A percentile compares a stretch with the other conserved stretches of the same genome.
phyloP scores from a whole-genome alignment of 768 basidiomycete species.

The Cytidiella melzeri region DNA sequence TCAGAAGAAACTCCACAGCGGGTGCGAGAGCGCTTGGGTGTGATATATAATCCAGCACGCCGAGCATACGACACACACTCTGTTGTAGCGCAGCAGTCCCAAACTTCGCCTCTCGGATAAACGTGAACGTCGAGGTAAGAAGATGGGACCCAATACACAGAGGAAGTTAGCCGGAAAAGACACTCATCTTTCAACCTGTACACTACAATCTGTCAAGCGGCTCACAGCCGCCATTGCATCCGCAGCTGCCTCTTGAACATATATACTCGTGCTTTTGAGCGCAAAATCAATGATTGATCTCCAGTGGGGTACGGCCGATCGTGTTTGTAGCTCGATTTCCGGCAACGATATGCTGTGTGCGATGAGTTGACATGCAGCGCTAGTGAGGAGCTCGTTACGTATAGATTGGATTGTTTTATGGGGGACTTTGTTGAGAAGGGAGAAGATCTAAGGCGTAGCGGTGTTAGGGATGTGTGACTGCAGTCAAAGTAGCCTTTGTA shows the following conservation, averaged over 20 bases:
- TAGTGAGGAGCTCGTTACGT: conserved; percentile 65
- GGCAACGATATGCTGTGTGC: conserved; percentile 53
- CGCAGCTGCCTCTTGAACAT: conserved; percentile 76
- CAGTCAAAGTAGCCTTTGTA: conserved; percentile 22
- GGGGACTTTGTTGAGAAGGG: conserved; percentile 49
- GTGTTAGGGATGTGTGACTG: not conserved
- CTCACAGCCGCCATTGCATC: conserved; percentile 65
- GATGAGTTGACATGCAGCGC: conserved; percentile 69
- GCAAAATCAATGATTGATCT: conserved; percentile 60
- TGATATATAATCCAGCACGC: conserved; percentile 57
- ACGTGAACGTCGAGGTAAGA: conserved; percentile 31
- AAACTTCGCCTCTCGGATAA: conserved; percentile 55
- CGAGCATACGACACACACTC: conserved; percentile 64
- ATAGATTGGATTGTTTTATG: conserved; percentile 53
- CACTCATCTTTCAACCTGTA: conserved; percentile 70
- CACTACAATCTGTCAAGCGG: conserved; percentile 56
- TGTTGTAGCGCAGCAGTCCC: conserved; percentile 57
- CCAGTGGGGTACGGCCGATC: conserved; percentile 54
- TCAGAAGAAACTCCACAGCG: conserved; percentile 53
- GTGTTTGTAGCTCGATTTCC: conserved; percentile 37
- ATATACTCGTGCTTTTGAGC: conserved; percentile 55
- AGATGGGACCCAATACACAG: not conserved
- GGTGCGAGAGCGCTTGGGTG: conserved; percentile 48
- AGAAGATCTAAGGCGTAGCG: conserved; percentile 54
- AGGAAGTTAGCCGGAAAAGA: conserved; percentile 13